Evolutionary conservation across 805 yeast species (phyloP), one percentile per base, ranked within the genome.

Genomic region (Ogataea parapolymorpha): DNA sequence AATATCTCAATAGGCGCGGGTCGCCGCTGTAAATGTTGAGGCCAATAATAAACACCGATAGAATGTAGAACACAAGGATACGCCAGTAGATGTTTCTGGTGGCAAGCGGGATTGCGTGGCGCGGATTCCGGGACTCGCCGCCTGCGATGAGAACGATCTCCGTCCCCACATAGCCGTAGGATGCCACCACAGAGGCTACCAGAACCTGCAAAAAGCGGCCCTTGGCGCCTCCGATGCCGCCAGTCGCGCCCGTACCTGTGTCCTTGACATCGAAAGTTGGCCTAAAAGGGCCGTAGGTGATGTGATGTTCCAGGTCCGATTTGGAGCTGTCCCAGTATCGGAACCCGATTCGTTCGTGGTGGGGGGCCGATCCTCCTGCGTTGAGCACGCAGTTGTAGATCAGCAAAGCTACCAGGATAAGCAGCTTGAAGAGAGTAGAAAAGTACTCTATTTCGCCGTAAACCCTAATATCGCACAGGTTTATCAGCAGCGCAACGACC

Each of bases 71-170:
- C 1, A 82, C 39, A 5, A 82, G 53, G 26, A 86, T 75, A 53
- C 90, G 68, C 72, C 85, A 82, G 56, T 85, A 84, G 2, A 85
- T 86, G 51, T 83, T 70, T 50, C 72, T 79, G 2, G 90, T 84
- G 1, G 93, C 91, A 9, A 80, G 72, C 1, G 95, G 95, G 13
- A 86, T 68, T 0, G 91, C 80, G 46, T 72, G 77, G 49, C 93
- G 68, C 5, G 95, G 95, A 49, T 84, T 81, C 45, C 81, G 70
- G n/a, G 90, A 85, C 59, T 86, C 95, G 59, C 90, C 85, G 6
- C 91, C 88, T 2, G 93, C 91, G 40, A 85, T 77, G 48, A 85
- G 79, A 10, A 87, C 90, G 58, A 82, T 79, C 51, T 86, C 95
- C 1, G 89, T 83, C 0, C 95, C 95, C 35, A 84, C 78, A 54